These are phyloP conservation scores for Thalassiosira exigua DNA, from an alignment of 352 stramenopile genomes.

Conservation along the genomic window DNA sequence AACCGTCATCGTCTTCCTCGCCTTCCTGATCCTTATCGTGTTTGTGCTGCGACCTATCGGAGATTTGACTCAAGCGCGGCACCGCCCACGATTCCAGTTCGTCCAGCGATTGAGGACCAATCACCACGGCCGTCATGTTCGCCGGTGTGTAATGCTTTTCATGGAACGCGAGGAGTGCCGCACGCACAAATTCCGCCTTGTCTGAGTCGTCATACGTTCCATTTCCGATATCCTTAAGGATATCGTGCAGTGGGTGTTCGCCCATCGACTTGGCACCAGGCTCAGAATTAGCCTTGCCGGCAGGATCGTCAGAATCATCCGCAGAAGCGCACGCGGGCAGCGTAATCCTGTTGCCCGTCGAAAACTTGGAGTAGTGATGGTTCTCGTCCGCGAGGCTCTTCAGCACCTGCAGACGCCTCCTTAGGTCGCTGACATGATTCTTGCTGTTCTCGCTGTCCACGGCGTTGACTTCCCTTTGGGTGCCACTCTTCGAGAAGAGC, in stretches of 20 bases:
- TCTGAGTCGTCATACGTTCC: constrained; percentile 45
- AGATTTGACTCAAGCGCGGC: constrained; percentile 67
- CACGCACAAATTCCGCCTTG: constrained; percentile 59
- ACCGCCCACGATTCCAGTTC: constrained; percentile 74
- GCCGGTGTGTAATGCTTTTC: constrained; percentile 73
- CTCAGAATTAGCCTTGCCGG: not conserved
- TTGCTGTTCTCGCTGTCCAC: constrained; percentile 97
- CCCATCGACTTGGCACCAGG: not conserved
- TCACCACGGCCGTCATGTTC: constrained; percentile 78
- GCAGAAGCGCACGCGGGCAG: constrained; percentile 41
- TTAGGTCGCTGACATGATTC: constrained; percentile 94
- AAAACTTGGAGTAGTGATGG: constrained; percentile 84
- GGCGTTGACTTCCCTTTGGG: constrained; percentile 94
- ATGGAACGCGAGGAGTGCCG: constrained; percentile 80
- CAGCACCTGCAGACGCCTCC: constrained; percentile 84
- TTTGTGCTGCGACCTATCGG: constrained; percentile 22
- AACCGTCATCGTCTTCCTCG: constrained; percentile 17
- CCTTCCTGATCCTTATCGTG: constrained; percentile 8
- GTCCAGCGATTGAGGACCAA: constrained; percentile 80
- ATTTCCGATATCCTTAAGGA: constrained; percentile 35
- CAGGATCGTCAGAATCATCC: constrained; percentile 27
- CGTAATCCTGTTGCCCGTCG: constrained; percentile 78
- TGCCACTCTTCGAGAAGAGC: constrained; percentile 88
- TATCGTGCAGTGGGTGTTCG: constrained; percentile 31
- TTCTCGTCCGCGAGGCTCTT: constrained; percentile 68